phyloP scores from a whole-genome alignment of 148 eudicot species.

The Limonium bicolor region DNA sequence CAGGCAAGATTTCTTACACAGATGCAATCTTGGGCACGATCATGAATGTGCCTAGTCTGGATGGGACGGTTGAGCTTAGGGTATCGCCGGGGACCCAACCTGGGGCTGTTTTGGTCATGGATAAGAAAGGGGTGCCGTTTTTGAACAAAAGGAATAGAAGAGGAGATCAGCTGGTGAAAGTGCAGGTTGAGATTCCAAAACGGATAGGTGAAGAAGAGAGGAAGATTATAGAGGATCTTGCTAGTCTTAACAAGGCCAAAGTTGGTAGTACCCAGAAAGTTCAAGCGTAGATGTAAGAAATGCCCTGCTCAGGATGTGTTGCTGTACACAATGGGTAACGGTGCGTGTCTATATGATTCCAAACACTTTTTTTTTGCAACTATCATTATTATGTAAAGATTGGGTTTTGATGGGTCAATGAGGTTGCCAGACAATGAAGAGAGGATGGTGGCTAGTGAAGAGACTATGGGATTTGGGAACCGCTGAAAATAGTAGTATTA shows the following conservation, averaged over 20 bases:
- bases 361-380: too few species aligned
- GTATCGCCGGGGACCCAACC: slow-evolving; percentile 94
- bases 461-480: too few species aligned
- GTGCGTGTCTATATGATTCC: too few species aligned
- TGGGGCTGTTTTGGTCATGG: slow-evolving; percentile 81
- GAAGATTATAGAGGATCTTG: slow-evolving; percentile 81
- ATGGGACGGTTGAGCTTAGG: slow-evolving; percentile 76
- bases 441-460: too few species aligned
- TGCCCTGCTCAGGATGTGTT: too few species aligned
- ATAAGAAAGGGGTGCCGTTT: slow-evolving; percentile 79
- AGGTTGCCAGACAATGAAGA: too few species aligned
- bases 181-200: slow-evolving; percentile 87
- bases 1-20: slow-evolving; percentile 68
- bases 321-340: too few species aligned
- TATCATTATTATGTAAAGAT: too few species aligned
- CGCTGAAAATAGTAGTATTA: too few species aligned
- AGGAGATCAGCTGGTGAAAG: slow-evolving; percentile 81
- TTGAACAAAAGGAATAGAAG: slow-evolving; percentile 57
- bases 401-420: too few species aligned
- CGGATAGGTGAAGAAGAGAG: slow-evolving; percentile 62
- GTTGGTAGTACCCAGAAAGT: too few species aligned
- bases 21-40: slow-evolving; percentile 95
- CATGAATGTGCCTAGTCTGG: slow-evolving; percentile 74
- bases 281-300: too few species aligned
- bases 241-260: slow-evolving; percentile 54